Conservation (phyloP, 495 filamentous ascomycete genomes). For the Penicillium odoratum region DNA sequence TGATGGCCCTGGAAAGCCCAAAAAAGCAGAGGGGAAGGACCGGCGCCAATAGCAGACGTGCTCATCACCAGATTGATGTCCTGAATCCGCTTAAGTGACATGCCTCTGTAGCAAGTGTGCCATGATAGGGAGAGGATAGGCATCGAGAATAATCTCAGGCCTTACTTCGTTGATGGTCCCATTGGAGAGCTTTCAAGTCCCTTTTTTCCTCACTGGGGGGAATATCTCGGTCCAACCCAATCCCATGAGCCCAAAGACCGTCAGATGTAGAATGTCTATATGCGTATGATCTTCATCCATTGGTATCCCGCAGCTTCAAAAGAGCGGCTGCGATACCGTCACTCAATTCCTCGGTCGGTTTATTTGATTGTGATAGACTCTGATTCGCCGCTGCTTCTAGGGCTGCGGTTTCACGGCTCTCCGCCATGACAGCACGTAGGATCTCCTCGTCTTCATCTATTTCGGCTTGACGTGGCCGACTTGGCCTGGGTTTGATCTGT, state of each 20-base stretch:
- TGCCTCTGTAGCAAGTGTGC: not conserved
- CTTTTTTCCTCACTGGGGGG: not conserved
- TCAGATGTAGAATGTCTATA: not conserved
- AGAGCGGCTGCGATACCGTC: conserved; percentile 31
- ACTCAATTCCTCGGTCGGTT: conserved; percentile 17
- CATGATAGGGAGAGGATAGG: not conserved
- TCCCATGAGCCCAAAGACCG: not conserved
- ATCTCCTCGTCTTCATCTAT: conserved; percentile 27
- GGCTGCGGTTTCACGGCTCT: conserved; percentile 10
- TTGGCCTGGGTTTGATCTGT: conserved; percentile 18
- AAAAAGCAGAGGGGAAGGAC: too few species aligned
- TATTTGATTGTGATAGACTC: not conserved
- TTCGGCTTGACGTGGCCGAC: conserved; percentile 35
- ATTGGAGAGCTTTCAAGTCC: not conserved
- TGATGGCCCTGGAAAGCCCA: too few species aligned
- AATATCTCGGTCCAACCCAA: not conserved
- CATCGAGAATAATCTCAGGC: not conserved
- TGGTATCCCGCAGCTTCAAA: conserved; percentile 24
- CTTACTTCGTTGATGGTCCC: not conserved
- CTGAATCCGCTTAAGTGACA: too few species aligned
- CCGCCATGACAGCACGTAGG: conserved; percentile 21
- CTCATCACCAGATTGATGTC: too few species aligned
- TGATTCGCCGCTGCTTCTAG: conserved; percentile 4
- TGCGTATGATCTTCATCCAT: not conserved
- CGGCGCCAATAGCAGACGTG: too few species aligned